Evolutionary conservation across 2,329 filamentous ascomycete species (phyloP).

Genomic region (Akanthomyces dipterigenus): DNA sequence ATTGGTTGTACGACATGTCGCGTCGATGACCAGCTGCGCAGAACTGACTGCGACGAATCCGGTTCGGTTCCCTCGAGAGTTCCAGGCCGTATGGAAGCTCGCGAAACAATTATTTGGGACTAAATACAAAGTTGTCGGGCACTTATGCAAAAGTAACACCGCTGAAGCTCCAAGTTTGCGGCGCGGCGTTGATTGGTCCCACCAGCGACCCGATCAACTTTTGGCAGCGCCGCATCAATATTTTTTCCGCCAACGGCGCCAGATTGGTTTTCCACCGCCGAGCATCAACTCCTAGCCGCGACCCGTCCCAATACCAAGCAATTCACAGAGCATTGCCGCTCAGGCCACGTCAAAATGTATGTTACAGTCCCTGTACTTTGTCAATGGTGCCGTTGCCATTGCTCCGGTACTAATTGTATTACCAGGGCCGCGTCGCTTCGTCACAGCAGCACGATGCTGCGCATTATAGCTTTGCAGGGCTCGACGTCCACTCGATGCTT

Average conservation of each 20-base stretch:
- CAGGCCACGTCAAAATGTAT: constrained; percentile 4
- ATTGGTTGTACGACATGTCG: constrained; percentile 52
- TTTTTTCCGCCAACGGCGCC: constrained; percentile 6
- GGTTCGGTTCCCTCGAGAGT: no score
- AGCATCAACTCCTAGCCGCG: neutral
- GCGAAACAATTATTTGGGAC: no score
- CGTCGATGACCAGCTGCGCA: neutral
- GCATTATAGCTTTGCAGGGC: neutral
- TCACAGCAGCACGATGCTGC: constrained; percentile 7
- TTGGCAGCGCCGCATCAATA: constrained; percentile 7
- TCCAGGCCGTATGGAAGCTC: no score
- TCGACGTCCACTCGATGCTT: neutral
- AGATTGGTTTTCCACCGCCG: neutral
- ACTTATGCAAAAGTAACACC: neutral
- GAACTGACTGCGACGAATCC: neutral
- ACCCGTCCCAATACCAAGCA: neutral
- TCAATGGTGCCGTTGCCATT: neutral
- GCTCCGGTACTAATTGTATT: neutral
- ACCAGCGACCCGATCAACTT: neutral
- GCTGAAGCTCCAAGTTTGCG: constrained; percentile 14
- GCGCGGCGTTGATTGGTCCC: constrained; percentile 15
- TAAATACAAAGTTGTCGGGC: neutral
- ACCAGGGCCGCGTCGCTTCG: constrained; percentile 9
- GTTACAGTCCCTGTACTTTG: neutral
- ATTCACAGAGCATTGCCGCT: constrained; percentile 1